Percentiles rank a stretch among this genome's conserved stretches.
Conservation (phyloP, 1,139 yeast genomes). For the Saccharomyces pastorianus region DNA sequence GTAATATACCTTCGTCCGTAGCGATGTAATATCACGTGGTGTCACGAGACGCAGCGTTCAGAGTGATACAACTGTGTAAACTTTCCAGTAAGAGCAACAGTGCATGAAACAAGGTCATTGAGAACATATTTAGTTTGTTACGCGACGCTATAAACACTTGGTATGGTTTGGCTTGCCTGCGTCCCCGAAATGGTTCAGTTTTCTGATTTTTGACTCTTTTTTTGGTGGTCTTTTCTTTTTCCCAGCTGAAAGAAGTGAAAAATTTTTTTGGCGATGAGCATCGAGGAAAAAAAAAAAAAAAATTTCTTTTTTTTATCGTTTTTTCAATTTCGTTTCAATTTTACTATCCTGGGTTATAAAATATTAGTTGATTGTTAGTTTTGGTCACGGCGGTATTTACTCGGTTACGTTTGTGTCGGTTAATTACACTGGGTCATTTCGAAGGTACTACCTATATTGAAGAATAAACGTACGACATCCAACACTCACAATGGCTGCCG, state of each 20-base stretch:
- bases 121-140: not conserved
- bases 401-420: not conserved
- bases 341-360: not conserved
- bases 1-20: not conserved
- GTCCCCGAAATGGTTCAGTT: not conserved
- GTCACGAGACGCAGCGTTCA: not conserved
- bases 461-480: not conserved
- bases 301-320: too few relatives aligned
- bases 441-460: not conserved
- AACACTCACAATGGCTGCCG: conserved; percentile 4
- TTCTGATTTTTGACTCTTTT: not conserved
- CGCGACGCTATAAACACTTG: not conserved
- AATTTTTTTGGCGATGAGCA: not conserved
- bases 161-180: not conserved
- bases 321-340: not conserved
- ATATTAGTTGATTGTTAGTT: not conserved
- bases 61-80: not conserved
- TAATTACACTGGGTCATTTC: not conserved
- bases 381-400: not conserved
- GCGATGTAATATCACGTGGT: not conserved
- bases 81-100: not conserved
- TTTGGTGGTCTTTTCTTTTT: not conserved
- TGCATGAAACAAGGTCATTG: not conserved
- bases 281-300: not conserved
- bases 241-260: not conserved